Conservation (phyloP, 2,329 filamentous ascomycete species). For the Drechslerella stenobrocha region DNA sequence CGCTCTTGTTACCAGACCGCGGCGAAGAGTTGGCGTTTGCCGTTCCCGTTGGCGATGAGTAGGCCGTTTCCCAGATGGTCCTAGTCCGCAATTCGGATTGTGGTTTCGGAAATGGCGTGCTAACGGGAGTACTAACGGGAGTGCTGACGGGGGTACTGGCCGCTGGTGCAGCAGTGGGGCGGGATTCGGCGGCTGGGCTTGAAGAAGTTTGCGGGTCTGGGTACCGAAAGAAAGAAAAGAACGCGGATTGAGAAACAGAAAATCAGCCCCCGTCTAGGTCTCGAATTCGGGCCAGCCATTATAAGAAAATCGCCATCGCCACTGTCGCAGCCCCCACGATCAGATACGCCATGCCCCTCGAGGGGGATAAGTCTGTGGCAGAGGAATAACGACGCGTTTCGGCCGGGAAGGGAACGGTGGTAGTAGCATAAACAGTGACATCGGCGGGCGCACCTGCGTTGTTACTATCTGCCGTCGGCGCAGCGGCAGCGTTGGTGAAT, state of each 20-base stretch:
- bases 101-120: neutral
- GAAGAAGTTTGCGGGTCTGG: constrained; percentile 7
- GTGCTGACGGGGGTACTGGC: too few relatives aligned
- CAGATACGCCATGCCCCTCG: constrained; percentile 19
- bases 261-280: constrained; percentile 3
- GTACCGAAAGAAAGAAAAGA: constrained; percentile 1
- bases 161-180: too few relatives aligned
- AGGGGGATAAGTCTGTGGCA: constrained; percentile 21
- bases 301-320: constrained; percentile 25
- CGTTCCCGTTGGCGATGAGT: constrained; percentile 10
- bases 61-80: constrained; percentile 17
- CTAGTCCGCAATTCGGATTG: neutral
- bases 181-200: neutral
- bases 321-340: constrained; percentile 22
- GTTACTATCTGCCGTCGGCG: constrained; percentile 18
- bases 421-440: constrained; percentile 48
- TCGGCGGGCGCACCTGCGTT: constrained; percentile 29
- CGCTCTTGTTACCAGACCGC: neutral
- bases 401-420: constrained; percentile 36
- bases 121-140: neutral
- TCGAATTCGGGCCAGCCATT: constrained; percentile 25
- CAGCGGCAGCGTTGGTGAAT: constrained; percentile 19
- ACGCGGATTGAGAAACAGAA: neutral
- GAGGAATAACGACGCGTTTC: constrained; percentile 33
- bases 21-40: constrained; percentile 1